Percentiles rank a stretch among this genome's conserved stretches.
Conservation (phyloP, 257 asterid genomes). For the Jaltomata sinuosa region DNA sequence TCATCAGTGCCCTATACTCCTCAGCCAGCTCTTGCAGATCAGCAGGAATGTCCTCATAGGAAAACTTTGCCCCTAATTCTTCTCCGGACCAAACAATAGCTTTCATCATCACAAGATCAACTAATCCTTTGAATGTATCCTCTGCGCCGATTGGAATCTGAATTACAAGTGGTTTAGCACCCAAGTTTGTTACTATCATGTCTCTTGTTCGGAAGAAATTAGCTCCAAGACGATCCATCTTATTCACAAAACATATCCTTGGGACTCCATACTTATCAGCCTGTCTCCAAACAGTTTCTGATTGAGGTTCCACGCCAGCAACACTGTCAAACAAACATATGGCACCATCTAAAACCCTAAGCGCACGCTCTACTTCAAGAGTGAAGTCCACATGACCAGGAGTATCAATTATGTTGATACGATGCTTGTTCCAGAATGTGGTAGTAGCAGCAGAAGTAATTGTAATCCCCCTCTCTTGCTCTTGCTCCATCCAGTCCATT, state of each 20-base stretch:
- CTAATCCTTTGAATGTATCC: slow-evolving; percentile 71
- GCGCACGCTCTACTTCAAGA: slow-evolving; percentile 96
- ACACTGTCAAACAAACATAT: slow-evolving; percentile 95
- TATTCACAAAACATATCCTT: slow-evolving; percentile 91
- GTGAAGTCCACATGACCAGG: slow-evolving; percentile 99
- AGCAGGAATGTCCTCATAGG: slow-evolving; percentile 63
- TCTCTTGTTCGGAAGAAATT: slow-evolving; percentile 88
- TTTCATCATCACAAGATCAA: slow-evolving; percentile 84
- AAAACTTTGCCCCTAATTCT: slow-evolving; percentile 91
- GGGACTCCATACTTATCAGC: slow-evolving; percentile 98
- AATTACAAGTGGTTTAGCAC: slow-evolving; percentile 86
- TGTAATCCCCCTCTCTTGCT: slow-evolving; percentile 94
- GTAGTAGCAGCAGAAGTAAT: slow-evolving; percentile 98
- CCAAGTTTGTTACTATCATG: slow-evolving; percentile 82
- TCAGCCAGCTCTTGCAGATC: slow-evolving; percentile 68
- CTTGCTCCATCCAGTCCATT: slow-evolving; percentile 99
- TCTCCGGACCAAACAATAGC: slow-evolving; percentile 88
- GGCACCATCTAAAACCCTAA: slow-evolving; percentile 89
- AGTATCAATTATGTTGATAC: slow-evolving; percentile 94
- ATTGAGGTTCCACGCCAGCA: slow-evolving; percentile 98
- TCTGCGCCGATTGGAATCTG: slow-evolving; percentile 87
- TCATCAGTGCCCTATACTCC: slow-evolving; percentile 60
- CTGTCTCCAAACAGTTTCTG: slow-evolving; percentile 99
- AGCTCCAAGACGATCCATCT: slow-evolving; percentile 98
- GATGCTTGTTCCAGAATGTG: slow-evolving; percentile 85